These are phyloP conservation scores for Panicum hallii DNA, from an alignment of 202 grass and related monocot species.

Conservation along the genomic window DNA sequence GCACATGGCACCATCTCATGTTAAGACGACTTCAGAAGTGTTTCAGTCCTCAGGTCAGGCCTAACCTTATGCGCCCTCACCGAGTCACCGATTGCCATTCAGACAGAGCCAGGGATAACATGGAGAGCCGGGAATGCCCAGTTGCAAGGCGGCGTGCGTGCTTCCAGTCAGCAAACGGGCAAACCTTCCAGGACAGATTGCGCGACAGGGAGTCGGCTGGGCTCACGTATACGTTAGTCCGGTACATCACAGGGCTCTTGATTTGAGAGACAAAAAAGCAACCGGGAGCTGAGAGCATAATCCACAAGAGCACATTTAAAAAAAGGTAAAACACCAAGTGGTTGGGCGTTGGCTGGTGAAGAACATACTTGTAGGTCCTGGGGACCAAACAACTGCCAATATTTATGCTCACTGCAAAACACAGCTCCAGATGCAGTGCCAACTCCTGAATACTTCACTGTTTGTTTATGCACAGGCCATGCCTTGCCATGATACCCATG, in stretches of 20 bases:
- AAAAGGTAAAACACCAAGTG: not conserved
- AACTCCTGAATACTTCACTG: slow-evolving; percentile 14
- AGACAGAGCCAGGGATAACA: not conserved
- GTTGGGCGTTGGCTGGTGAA: not conserved
- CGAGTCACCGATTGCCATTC: not conserved
- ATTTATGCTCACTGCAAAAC: slow-evolving; percentile 32
- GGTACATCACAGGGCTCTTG: not conserved
- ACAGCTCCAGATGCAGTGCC: slow-evolving; percentile 27
- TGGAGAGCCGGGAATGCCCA: not conserved
- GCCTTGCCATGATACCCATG: not conserved
- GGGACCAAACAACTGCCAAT: slow-evolving; percentile 17
- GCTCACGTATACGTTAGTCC: not conserved
- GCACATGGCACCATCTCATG: slow-evolving; percentile 6
- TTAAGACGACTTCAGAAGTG: not conserved
- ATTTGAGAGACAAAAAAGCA: slow-evolving; percentile 37
- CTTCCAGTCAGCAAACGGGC: slow-evolving; percentile 36
- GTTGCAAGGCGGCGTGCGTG: not conserved
- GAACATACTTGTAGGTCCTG: not conserved
- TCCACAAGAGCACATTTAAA: not conserved
- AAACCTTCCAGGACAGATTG: slow-evolving; percentile 18
- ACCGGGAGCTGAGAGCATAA: not conserved
- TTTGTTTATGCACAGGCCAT: slow-evolving; percentile 32
- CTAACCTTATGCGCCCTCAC: slow-evolving; percentile 8
- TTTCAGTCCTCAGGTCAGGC: slow-evolving; percentile 11
- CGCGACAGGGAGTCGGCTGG: slow-evolving; percentile 23